Evolutionary conservation across 257 asterid species (phyloP).

Genomic region (Hygrophila difformis): DNA sequence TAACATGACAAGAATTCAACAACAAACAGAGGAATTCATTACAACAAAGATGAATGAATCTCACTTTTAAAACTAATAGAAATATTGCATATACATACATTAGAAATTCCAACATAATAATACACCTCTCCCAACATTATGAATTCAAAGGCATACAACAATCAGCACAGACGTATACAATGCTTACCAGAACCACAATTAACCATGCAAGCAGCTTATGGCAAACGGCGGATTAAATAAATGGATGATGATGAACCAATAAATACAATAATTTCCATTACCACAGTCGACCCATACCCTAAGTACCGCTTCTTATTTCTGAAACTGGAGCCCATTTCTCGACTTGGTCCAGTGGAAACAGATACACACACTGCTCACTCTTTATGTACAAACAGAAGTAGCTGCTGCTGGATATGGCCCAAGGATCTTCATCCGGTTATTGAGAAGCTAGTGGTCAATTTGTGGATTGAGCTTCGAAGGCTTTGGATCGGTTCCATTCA

Average conservation of each 20-base stretch:
- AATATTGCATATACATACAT: no score
- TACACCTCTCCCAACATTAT: no score
- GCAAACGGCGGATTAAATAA: slow-evolving; percentile 12
- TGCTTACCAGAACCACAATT: slow-evolving; percentile 11
- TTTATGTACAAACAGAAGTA: slow-evolving; percentile 36
- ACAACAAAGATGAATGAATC: no score
- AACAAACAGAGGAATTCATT: no score
- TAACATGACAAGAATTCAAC: no score
- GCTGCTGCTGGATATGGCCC: slow-evolving; percentile 22
- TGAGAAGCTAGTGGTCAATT: slow-evolving; percentile 24
- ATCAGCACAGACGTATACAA: no score
- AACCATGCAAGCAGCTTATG: slow-evolving; percentile 9
- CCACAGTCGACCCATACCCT: slow-evolving; percentile 18
- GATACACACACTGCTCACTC: slow-evolving; percentile 24
- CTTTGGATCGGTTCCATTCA: slow-evolving; percentile 29
- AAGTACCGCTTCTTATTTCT: slow-evolving; percentile 24
- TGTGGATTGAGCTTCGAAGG: slow-evolving; percentile 26
- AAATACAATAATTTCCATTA: slow-evolving; percentile 27
- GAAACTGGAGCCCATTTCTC: slow-evolving; percentile 22
- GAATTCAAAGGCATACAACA: no score
- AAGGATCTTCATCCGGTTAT: slow-evolving; percentile 16
- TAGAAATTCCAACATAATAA: no score
- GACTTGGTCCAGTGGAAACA: slow-evolving; percentile 22
- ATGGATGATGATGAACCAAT: slow-evolving; percentile 16
- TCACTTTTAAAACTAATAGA: no score